Evolutionary conservation across 495 filamentous ascomycete species (phyloP), one percentile per base, ranked within the genome.

Genomic region (Podospora sp.): DNA sequence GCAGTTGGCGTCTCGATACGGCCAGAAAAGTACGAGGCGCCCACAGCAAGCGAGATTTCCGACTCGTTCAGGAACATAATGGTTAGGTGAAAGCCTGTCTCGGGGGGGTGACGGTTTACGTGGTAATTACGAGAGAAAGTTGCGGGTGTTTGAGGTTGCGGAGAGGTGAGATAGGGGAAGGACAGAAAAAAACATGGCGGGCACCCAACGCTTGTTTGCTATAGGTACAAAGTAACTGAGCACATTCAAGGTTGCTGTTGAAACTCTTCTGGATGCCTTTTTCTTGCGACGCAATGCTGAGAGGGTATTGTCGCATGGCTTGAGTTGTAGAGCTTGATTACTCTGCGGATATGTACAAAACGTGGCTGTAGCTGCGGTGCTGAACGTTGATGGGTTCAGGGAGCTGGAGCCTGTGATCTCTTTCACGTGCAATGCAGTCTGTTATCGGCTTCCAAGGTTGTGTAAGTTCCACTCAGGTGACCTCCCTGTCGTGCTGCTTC

Each of bases 41-140:
- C 81, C 9, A 80, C 77, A 4, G 74, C 71, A 29, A 69, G 69
- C 18, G 81, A 84, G 59, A 84, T 83, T 55, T 78, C 81, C 7
- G 78, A 84, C 63, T 69, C 78, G 52, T 84, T 83, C 66, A 75
- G 80, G 71, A 83, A 78, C 65, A 72, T 84, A 53, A 79, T 84
- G 81, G 82, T 84, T n/a, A 73, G 75, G 56, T 79, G 74, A 77
- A 49, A 21, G 9, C 29, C 3, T 33, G 16, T 12, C 46, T 24
- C 22, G 26, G n/a, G 7, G 35, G 4, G 16, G 18, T 25, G 21
- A 6, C 18, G 8, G 49, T 6, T n/a, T 11, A 1, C 26, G 0
- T 49, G 36, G 21, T 50, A 35, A 36, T 27, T 24, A 35, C 21
- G 56, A 35, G 22, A 12, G 36, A 18, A 18, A 56, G 12, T 16